Conservation (phyloP, 1,139 yeast genomes). For the Candida glucosophila region DNA sequence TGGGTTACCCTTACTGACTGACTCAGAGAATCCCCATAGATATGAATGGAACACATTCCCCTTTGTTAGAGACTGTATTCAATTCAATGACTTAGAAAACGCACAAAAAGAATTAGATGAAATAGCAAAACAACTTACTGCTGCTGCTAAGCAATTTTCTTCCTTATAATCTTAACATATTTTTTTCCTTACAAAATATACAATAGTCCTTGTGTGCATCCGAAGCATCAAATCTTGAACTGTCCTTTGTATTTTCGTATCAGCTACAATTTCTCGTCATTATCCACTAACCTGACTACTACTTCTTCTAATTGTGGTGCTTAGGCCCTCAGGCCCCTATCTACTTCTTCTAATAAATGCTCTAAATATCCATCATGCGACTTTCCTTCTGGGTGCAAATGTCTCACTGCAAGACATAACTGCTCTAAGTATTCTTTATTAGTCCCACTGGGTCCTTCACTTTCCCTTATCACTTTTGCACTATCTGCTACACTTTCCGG, state of each 20-base stretch:
- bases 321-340: too few species aligned
- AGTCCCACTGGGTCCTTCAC: conserved; percentile 75
- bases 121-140: conserved; percentile 29
- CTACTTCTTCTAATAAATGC: conserved; percentile 8
- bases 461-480: conserved; percentile 47
- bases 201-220: too few species aligned
- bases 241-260: too few species aligned
- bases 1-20: conserved; percentile 63
- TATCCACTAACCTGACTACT: too few species aligned
- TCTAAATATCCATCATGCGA: conserved; percentile 30
- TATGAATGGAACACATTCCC: conserved; percentile 70
- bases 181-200: too few species aligned
- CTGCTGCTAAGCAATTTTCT: too few species aligned
- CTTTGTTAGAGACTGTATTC: conserved; percentile 57
- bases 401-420: conserved; percentile 44
- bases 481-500: conserved; percentile 57
- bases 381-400: conserved; percentile 28
- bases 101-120: conserved; percentile 52
- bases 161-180: too few species aligned
- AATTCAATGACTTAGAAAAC: conserved; percentile 35
- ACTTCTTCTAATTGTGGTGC: too few species aligned
- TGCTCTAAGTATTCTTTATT: conserved; percentile 62
- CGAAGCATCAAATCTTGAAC: too few species aligned
- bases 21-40: conserved; percentile 17
- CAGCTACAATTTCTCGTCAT: too few species aligned